A percentile compares a stretch with the other conserved stretches of the same genome.
Evolutionary conservation across 2,329 filamentous ascomycete genomes (phyloP).

Genomic region (Dichotomopilus funicola): DNA sequence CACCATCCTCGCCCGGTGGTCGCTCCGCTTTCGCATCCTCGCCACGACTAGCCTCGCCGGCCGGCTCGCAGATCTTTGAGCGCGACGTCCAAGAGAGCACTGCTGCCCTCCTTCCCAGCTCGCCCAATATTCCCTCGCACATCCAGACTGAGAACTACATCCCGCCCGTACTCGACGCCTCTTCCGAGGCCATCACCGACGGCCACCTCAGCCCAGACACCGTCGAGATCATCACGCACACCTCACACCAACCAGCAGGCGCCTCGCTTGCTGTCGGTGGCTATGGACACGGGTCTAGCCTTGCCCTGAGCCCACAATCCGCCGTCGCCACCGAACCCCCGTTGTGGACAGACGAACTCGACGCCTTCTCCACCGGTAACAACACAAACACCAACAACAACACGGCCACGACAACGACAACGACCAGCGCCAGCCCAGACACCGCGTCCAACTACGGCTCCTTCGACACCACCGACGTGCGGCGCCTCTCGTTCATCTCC

Average conservation of each 20-base stretch:
- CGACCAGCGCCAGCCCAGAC: slow-evolving; percentile 36
- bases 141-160: slow-evolving; percentile 94
- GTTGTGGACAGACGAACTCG: slow-evolving; percentile 52
- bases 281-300: no score
- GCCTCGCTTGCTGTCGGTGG: slow-evolving; percentile 59
- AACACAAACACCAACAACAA: neutral
- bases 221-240: slow-evolving; percentile 88
- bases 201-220: slow-evolving; percentile 75
- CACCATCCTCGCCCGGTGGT: slow-evolving; percentile 58
- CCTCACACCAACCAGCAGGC: slow-evolving; percentile 62
- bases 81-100: slow-evolving; percentile 79
- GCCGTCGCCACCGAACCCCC: slow-evolving; percentile 36
- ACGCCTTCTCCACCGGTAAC: slow-evolving; percentile 41
- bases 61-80: slow-evolving; percentile 80
- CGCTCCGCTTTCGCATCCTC: slow-evolving; percentile 28
- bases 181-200: slow-evolving; percentile 87
- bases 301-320: slow-evolving; percentile 33
- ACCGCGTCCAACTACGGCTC: slow-evolving; percentile 69
- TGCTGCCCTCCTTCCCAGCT: slow-evolving; percentile 58
- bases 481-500: slow-evolving; percentile 87
- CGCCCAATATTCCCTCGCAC: slow-evolving; percentile 83
- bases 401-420: slow-evolving; percentile 22
- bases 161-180: slow-evolving; percentile 83
- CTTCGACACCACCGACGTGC: slow-evolving; percentile 70
- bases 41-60: slow-evolving; percentile 60